A percentile compares a stretch with the other conserved stretches of the same genome.
phyloP scores from a whole-genome alignment of 768 basidiomycete species.

The Phylloporus arenicola region DNA sequence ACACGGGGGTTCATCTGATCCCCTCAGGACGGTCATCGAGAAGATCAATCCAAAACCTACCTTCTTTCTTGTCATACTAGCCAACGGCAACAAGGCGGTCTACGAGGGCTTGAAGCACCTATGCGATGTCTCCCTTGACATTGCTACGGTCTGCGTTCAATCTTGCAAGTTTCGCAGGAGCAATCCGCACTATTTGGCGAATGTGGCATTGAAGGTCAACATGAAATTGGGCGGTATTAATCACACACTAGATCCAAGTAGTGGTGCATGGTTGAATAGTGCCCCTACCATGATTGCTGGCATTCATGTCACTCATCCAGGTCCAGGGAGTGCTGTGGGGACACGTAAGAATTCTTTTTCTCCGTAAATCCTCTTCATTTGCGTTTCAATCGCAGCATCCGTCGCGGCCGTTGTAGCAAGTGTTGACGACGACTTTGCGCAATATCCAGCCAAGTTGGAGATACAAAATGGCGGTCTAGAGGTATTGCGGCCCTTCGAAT shows the following conservation, averaged over 20 bases:
- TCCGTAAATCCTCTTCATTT: neutral
- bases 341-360: slow-evolving; percentile 24
- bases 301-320: slow-evolving; percentile 66
- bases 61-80: slow-evolving; percentile 38
- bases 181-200: slow-evolving; percentile 38
- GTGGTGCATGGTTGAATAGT: slow-evolving; percentile 31
- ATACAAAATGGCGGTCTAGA: slow-evolving; percentile 55
- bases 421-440: slow-evolving; percentile 35
- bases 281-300: slow-evolving; percentile 45
- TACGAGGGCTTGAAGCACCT: slow-evolving; percentile 42
- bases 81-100: slow-evolving; percentile 36
- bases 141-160: slow-evolving; percentile 62
- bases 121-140: slow-evolving; percentile 39
- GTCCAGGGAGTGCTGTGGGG: slow-evolving; percentile 51
- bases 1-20: slow-evolving; percentile 42
- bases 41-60: slow-evolving; percentile 29
- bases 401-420: slow-evolving; percentile 47
- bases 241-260: slow-evolving; percentile 31
- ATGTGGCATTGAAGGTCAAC: slow-evolving; percentile 45
- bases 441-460: slow-evolving; percentile 41
- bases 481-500: slow-evolving; percentile 26
- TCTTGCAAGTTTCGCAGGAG: slow-evolving; percentile 52
- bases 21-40: slow-evolving; percentile 43
- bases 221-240: slow-evolving; percentile 47
- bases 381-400: slow-evolving; percentile 22